Evolutionary conservation across 306 rosid genomes (phyloP).

Genomic region (Casuarina equisetifolia): DNA sequence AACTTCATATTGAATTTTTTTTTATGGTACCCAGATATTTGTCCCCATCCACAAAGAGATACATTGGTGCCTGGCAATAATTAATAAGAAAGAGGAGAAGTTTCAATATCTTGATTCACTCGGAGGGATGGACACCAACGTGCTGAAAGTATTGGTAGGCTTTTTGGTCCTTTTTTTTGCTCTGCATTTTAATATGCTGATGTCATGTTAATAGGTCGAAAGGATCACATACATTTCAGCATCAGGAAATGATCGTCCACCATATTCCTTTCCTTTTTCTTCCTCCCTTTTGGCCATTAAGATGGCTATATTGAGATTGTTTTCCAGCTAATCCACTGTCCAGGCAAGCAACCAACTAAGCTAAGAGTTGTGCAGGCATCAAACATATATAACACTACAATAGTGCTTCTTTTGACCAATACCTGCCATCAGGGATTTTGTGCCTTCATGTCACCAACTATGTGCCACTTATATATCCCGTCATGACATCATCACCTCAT

Average conservation of each 20-base stretch:
- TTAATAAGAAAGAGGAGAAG: conserved; percentile 76
- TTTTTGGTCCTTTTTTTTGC: conserved; percentile 14
- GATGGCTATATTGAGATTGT: neutral
- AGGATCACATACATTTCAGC: neutral
- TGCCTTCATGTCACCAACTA: neutral
- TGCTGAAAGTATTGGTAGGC: conserved; percentile 67
- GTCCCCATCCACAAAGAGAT: conserved; percentile 91
- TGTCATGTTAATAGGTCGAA: conserved; percentile 10
- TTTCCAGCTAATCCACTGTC: neutral
- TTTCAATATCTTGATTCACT: conserved; percentile 97
- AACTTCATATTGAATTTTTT: conserved; percentile 19
- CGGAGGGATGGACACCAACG: conserved; percentile 63
- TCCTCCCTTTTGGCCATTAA: neutral
- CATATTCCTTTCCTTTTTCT: neutral
- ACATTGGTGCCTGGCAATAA: conserved; percentile 97
- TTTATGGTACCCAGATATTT: conserved; percentile 60
- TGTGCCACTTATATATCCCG: neutral
- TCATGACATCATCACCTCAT: neutral
- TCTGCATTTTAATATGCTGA: conserved; percentile 21
- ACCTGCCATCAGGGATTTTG: neutral
- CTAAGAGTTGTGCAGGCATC: neutral
- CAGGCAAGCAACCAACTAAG: neutral
- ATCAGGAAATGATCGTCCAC: neutral
- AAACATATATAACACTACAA: no score
- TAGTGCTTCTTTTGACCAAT: neutral